Percentiles rank a stretch among this genome's conserved stretches.
These are phyloP conservation scores for Dendrothele bispora DNA, from an alignment of 768 basidiomycete genomes.

Conservation along the genomic window DNA sequence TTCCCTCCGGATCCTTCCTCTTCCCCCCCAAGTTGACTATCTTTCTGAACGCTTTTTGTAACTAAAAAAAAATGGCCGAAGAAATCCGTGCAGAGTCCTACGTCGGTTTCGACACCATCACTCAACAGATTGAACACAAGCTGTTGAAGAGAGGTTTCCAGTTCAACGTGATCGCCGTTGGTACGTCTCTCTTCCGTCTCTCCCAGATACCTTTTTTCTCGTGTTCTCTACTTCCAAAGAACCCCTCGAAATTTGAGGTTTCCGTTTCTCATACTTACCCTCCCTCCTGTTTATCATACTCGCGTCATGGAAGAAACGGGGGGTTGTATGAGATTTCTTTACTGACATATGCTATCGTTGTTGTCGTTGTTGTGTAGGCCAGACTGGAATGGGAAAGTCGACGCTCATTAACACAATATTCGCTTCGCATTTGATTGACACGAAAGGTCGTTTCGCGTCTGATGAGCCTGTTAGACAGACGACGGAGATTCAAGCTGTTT, in stretches of 20 bases:
- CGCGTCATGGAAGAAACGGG: too few relatives aligned
- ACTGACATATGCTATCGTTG: too few relatives aligned
- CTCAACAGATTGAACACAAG: slow-evolving; percentile 98
- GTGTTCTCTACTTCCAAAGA: too few relatives aligned
- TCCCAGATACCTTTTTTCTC: too few relatives aligned
- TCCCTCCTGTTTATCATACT: too few relatives aligned
- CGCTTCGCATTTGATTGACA: slow-evolving; percentile 96
- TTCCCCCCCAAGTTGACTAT: too few relatives aligned
- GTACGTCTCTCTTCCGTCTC: slow-evolving; percentile 48
- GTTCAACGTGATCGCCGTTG: slow-evolving; percentile 97
- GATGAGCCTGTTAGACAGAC: slow-evolving; percentile 93
- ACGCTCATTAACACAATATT: slow-evolving; percentile 99
- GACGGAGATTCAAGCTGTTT: slow-evolving; percentile 93
- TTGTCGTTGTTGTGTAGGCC: slow-evolving; percentile 52
- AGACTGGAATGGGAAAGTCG: slow-evolving; percentile 97
- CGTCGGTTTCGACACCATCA: slow-evolving; percentile 98
- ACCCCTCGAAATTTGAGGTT: too few relatives aligned
- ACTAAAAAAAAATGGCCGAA: slow-evolving; percentile 47
- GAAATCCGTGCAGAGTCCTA: slow-evolving; percentile 92
- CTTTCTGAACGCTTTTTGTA: too few relatives aligned
- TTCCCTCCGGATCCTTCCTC: too few relatives aligned
- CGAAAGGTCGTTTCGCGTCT: slow-evolving; percentile 87
- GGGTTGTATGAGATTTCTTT: too few relatives aligned
- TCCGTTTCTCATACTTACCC: slow-evolving; percentile 1
- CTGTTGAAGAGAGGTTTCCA: slow-evolving; percentile 98